Evolutionary conservation across 192 early-diverging fungal genomes (phyloP).

Genomic region (Coemansia guatemalensis): DNA sequence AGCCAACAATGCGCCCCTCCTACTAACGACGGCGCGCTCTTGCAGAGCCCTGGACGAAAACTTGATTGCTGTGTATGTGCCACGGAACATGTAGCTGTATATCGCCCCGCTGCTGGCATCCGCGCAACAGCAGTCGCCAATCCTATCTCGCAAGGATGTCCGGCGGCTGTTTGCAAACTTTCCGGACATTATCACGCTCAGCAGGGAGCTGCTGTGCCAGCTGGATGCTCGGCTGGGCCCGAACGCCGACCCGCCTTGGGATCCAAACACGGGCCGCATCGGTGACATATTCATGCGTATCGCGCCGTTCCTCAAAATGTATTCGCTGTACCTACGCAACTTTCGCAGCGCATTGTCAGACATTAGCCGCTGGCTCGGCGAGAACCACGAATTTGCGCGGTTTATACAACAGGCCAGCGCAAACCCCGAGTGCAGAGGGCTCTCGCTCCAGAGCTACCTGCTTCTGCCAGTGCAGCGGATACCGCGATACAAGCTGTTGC

Average conservation of each 20-base stretch:
- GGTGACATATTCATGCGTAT: conserved; percentile 54
- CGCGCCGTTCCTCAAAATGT: conserved; percentile 57
- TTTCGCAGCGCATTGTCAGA: conserved; percentile 51
- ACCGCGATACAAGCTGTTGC: conserved; percentile 54
- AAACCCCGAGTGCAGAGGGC: conserved; percentile 47
- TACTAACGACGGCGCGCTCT: too few relatives aligned
- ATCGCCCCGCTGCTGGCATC: conserved; percentile 47
- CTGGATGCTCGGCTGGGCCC: conserved; percentile 58
- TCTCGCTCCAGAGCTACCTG: conserved; percentile 56
- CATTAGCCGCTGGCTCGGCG: conserved; percentile 40
- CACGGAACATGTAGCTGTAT: conserved; percentile 33
- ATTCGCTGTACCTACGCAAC: conserved; percentile 58
- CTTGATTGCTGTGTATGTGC: background rate
- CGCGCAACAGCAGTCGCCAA: conserved; percentile 38
- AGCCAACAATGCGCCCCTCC: too few relatives aligned
- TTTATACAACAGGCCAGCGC: conserved; percentile 45
- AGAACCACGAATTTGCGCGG: conserved; percentile 33
- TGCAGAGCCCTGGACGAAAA: too few relatives aligned
- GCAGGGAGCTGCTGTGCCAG: conserved; percentile 58
- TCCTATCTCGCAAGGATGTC: conserved; percentile 58
- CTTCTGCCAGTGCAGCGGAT: conserved; percentile 55
- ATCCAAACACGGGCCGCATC: conserved; percentile 31
- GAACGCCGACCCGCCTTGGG: conserved; percentile 40
- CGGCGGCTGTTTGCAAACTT: conserved; percentile 69
- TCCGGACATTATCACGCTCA: conserved; percentile 61